phyloP scores from a whole-genome alignment of 371 early-diverging fungal species.

The Mucor irregularis region DNA sequence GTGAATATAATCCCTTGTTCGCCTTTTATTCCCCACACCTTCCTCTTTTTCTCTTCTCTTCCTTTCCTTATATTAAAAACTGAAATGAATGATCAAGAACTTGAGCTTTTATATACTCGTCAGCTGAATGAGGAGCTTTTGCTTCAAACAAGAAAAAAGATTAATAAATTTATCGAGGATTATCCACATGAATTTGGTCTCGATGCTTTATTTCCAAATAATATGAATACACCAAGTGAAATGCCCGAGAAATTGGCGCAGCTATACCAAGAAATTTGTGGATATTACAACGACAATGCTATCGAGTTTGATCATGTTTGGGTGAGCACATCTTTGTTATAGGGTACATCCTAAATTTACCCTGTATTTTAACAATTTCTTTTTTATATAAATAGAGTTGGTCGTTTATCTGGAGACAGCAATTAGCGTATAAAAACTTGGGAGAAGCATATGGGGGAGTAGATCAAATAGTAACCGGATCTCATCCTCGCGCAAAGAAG shows the following conservation, averaged over 20 bases:
- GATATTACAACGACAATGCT: conserved; percentile 27
- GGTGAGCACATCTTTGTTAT: conserved; percentile 20
- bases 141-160: conserved; percentile 10
- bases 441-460: conserved; percentile 29
- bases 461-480: conserved; percentile 31
- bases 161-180: conserved; percentile 15
- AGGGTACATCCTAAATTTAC: background rate
- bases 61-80: background rate
- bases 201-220: conserved; percentile 7
- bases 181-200: conserved; percentile 21
- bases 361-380: background rate
- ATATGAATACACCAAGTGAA: conserved; percentile 18
- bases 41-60: background rate
- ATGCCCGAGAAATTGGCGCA: conserved; percentile 21
- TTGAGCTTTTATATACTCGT: conserved; percentile 13
- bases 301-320: conserved; percentile 41
- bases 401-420: conserved; percentile 46
- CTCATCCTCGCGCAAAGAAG: conserved; percentile 38
- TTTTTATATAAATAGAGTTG: conserved; percentile 30
- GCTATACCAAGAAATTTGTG: conserved; percentile 26
- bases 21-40: background rate
- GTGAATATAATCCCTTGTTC: too few relatives aligned
- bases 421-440: conserved; percentile 37
- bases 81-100: conserved; percentile 17
- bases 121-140: conserved; percentile 18